Percentiles rank a stretch among this genome's conserved stretches.
phyloP scores from a whole-genome alignment of 441 rosid species.

The Theobroma grandiflorum region DNA sequence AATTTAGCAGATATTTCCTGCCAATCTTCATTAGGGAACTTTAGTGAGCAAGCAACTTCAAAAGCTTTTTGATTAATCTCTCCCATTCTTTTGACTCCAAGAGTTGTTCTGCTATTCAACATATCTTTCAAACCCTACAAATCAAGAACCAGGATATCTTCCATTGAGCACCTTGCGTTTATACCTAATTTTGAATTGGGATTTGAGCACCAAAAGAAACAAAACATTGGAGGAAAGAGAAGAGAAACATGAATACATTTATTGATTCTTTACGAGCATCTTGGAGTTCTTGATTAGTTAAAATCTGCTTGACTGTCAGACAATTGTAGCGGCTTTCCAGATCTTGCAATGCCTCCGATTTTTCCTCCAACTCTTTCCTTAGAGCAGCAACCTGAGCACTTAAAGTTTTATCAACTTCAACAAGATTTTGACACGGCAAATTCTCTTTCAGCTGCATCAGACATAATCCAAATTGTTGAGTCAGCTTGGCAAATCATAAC shows the following conservation, averaged over 20 bases:
- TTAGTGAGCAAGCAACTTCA: conserved; percentile 25
- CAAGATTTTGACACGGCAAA: conserved; percentile 13
- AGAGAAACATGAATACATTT: conserved; percentile 15
- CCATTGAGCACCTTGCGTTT: neutral
- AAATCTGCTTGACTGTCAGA: conserved; percentile 25
- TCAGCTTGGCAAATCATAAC: neutral
- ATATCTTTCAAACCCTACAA: conserved; percentile 39
- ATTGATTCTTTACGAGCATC: conserved; percentile 48
- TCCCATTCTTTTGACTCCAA: conserved; percentile 42
- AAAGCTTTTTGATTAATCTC: conserved; percentile 44
- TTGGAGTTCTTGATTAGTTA: conserved; percentile 37
- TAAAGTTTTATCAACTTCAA: conserved; percentile 12
- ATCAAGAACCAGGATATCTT: neutral
- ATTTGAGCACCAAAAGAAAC: neutral
- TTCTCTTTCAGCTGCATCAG: conserved; percentile 30
- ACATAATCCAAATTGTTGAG: conserved; percentile 15
- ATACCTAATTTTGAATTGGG: neutral
- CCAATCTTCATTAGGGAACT: conserved; percentile 33
- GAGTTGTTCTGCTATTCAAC: conserved; percentile 32
- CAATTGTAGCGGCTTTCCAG: conserved; percentile 26
- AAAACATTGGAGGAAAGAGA: neutral
- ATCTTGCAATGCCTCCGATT: conserved; percentile 22
- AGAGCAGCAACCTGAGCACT: conserved; percentile 23
- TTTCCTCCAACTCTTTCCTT: conserved; percentile 31
- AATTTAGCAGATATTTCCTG: conserved; percentile 18